Conservation (phyloP, 2,329 filamentous ascomycete genomes). For the Phymatotrichopsis omnivora region DNA sequence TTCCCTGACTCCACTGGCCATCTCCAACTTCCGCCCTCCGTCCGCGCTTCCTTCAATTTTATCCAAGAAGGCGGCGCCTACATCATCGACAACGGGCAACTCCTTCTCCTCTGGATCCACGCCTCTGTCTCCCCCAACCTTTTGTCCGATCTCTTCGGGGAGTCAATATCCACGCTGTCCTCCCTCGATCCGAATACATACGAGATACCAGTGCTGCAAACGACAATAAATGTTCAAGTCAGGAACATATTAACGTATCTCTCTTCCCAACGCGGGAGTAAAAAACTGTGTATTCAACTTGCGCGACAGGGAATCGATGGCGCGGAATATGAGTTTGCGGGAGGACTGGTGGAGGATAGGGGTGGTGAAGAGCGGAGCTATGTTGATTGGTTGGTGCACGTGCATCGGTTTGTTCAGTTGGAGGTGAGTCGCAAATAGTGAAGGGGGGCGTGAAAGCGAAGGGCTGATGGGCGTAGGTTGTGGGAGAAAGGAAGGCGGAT, state of each 20-base stretch:
- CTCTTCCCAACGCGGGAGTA: conserved; percentile 67
- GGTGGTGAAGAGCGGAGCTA: conserved; percentile 98
- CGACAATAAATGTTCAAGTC: conserved; percentile 87
- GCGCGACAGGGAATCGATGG: conserved; percentile 89
- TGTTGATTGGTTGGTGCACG: conserved; percentile 94
- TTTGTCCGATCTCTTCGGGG: conserved; percentile 79
- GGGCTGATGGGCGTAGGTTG: conserved; percentile 41
- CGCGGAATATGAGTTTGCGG: conserved; percentile 91
- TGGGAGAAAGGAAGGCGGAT: conserved; percentile 62
- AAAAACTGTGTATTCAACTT: conserved; percentile 79
- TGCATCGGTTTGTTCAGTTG: conserved; percentile 85
- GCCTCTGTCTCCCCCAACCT: conserved; percentile 85
- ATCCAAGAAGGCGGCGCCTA: conserved; percentile 92
- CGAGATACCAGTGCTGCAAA: conserved; percentile 71
- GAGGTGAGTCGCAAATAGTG: conserved; percentile 49
- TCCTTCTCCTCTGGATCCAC: conserved; percentile 86
- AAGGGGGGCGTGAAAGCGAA: conserved; percentile 4
- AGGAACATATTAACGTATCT: conserved; percentile 88
- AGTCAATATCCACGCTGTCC: conserved; percentile 59
- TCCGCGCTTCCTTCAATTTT: conserved; percentile 75
- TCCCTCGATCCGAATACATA: conserved; percentile 72
- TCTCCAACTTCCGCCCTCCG: conserved; percentile 66
- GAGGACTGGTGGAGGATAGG: conserved; percentile 81
- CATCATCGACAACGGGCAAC: conserved; percentile 88
- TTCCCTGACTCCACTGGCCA: conserved; percentile 90